Base-by-base conservation (phyloP, 345 rosid genomes). In the Eucalyptus microcorys region DNA sequence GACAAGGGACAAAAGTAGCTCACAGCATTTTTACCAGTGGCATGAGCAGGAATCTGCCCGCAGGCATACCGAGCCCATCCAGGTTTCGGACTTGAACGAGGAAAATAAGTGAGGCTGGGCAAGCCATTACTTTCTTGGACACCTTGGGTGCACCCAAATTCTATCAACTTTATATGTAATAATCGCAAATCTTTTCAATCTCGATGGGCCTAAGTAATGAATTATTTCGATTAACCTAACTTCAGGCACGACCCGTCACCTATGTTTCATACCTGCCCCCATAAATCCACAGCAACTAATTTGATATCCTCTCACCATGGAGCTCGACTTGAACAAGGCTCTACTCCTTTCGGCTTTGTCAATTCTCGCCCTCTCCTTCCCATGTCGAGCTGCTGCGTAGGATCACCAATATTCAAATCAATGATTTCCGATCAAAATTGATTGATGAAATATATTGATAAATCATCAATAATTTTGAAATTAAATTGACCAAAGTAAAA, bases 361-460 rank as follows among this genome's bases (percentile, higher is more conserved):
- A 52, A 52, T 52, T 21, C 57, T 52, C 1, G 26, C 57, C 24
- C 26, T 52, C 57, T 52, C 24, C 57, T 52, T 52, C 57, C 10
- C 10, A 19, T 52, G 57, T 21, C 10, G 4, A 52, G 26, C 4
- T 52, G 10, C 24, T 19, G 0, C 1, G 10, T 52, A 52, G 24
- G 57, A 52, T 21, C 26, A 52, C 0, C 57, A 21, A 52, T 19
- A 52, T 17, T 21, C 24, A 52, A 17, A 52, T 52, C 24, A 1
- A 0, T 0, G 0, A 52, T 52, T 52, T 52, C 22, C 0, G 10
- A 52, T 21, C 57, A 52, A 52, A 10, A 52, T 52, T 52, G 26
- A 21, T 52, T 4, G 26, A 17, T 52, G 57, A 21, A 19, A 0
- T 19, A 52, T 52, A 19, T 21, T 52, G 0, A 21, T 52, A 21